Evolutionary conservation across 2,329 filamentous ascomycete genomes (phyloP), one percentile per base, ranked within the genome.

Genomic region (Botrytis galanthina): DNA sequence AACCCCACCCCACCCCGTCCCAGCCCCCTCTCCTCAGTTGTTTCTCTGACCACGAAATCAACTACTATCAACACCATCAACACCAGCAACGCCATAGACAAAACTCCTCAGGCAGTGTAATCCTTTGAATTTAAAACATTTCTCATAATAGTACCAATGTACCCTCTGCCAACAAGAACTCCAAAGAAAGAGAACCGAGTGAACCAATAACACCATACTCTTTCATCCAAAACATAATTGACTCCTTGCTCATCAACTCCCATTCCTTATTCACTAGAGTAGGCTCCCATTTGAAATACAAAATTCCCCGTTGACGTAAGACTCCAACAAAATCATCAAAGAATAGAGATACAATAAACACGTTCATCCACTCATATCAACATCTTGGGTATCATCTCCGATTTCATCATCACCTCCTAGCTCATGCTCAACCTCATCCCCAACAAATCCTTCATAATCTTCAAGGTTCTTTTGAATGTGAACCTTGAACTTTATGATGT

Each of bases 401-500:
- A 80, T 80, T 76, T 90, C 88, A 54, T 92, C 91, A 59, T 87
- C 89, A 37, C 76, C 78, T n/a, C 90, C 89, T 35, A 94, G 84
- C 83, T 95, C 92, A 80, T 91, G 89, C 84, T 97, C 93, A n/a
- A 98, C 90, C 84, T 98, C 95, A 77, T 97, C 93, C 3, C 93
- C 91, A 10, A 98, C 94, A 81, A 98, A 97, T 73, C 91, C 90
- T 83, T 99, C 96, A 82, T 97, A 98, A 80, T 96, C 93, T 81
- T 98, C 95, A 71, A 99, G 85, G 74, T 90, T 92, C 84, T 94
- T 95, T 83, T 99, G 96, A 70, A 99, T 87, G 80, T 98, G 95
- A 76, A 99, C 93, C 85, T 99, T 99, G 89, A 99, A 98, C 80
- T 97, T 95, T 85, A 98, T 97, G 75, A 98, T 92, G 81, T 98